These are phyloP conservation scores for Phyllosticta ampelicida DNA, from an alignment of 2,329 filamentous ascomycete species.

Conservation along the genomic window DNA sequence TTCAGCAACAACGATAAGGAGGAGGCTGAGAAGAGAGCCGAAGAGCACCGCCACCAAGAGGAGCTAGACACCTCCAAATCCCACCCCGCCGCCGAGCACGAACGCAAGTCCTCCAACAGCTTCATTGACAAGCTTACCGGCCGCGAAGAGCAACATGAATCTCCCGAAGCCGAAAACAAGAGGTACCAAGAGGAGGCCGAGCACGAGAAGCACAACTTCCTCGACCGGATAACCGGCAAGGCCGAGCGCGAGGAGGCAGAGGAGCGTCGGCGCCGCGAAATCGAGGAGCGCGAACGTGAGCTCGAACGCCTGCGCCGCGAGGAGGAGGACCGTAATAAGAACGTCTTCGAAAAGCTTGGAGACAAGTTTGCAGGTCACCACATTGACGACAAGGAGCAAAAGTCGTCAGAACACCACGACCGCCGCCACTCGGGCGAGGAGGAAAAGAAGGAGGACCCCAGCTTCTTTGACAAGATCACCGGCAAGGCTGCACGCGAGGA, in stretches of 20 bases:
- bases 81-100: slow-evolving; percentile 9
- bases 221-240: slow-evolving; percentile 9
- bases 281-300: slow-evolving; percentile 4
- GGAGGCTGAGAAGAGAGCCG: background rate
- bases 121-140: slow-evolving; percentile 9
- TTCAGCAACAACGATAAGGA: slow-evolving; percentile 1
- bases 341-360: slow-evolving; percentile 6
- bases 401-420: background rate
- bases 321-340: slow-evolving; percentile 3
- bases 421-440: background rate
- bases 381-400: slow-evolving; percentile 3
- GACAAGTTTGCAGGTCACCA: slow-evolving; percentile 1
- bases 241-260: slow-evolving; percentile 7
- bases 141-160: slow-evolving; percentile 4
- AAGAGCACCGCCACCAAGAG: slow-evolving; percentile 2
- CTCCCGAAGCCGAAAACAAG: slow-evolving; percentile 8
- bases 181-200: slow-evolving; percentile 7
- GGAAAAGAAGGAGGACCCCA: slow-evolving; percentile 4
- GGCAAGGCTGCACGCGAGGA: slow-evolving; percentile 7
- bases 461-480: slow-evolving; percentile 9
- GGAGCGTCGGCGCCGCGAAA: slow-evolving; percentile 2
- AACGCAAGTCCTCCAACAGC: slow-evolving; percentile 4
- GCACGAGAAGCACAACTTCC: slow-evolving; percentile 9
- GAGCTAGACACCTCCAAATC: slow-evolving; percentile 2
- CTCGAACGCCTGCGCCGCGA: slow-evolving; percentile 1